Evolutionary conservation across 148 eudicot genomes (phyloP), one percentile per base, ranked within the genome.

Genomic region (Diospyros lotus): DNA sequence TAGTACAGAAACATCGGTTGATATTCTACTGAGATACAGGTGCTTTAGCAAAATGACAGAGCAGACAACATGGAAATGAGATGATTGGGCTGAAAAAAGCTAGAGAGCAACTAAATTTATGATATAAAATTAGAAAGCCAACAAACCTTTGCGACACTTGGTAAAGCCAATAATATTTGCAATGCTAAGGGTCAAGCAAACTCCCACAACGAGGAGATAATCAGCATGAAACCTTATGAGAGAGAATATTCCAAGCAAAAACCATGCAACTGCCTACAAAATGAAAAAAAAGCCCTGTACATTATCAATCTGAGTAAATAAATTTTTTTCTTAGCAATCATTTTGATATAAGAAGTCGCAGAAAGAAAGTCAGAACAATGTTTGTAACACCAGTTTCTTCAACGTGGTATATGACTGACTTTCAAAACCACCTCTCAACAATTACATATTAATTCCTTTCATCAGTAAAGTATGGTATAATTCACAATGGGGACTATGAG

Each of bases 81-180:
- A 9, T 3, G 10, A 10, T 43, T 15, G 46, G 12, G 60, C 42
- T 58, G 38, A 63, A n/a, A 48, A 63, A n/a, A 75, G 66, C 40
- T 72, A 17, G 14, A 28, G 66, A 58, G 60, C 61, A 71, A 45
- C 41, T 6, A 64, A 76, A 51, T 44, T 54, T 9, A 43, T 3
- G 68, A 58, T 62, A 65, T 51, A 3, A 42, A 58, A 68, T 18
- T 65, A 75, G 9, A 15, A 11, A 54, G 28, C 72, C 50, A 13
- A 12, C 82, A 63, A 64, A 92, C 98, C 98, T 92, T 95, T 95
- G 70, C 91, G 93, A 82, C 98, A 95, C 82, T 86, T 92, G 56
- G 98, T 95, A 68, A 95, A 95, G 75, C 98, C 98, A 76, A 95
- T 80, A 69, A 95, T 90, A 78, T 95, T 92, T 50, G 98, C 98